A percentile compares a stretch with the other conserved stretches of the same genome.
Evolutionary conservation across 805 yeast species (phyloP).

Genomic region (Starmerella khaoyaiensis): DNA sequence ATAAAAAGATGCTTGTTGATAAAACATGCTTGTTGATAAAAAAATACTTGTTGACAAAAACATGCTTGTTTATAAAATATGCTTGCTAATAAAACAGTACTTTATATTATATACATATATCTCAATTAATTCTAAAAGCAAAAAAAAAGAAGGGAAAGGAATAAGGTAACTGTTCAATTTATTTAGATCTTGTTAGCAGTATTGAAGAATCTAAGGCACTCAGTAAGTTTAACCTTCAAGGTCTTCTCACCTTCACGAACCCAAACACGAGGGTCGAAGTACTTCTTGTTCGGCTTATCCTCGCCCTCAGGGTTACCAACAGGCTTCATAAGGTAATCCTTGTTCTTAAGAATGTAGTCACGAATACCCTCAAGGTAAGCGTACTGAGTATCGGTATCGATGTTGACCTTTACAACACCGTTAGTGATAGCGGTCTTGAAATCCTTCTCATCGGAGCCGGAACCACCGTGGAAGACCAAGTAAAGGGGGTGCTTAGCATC

Average conservation of each 20-base stretch:
- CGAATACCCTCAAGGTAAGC: conserved; percentile 96
- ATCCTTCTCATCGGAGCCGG: conserved; percentile 89
- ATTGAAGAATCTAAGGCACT: conserved; percentile 75
- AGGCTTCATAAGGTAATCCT: conserved; percentile 77
- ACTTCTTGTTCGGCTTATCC: conserved; percentile 99
- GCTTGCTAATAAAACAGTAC: no score
- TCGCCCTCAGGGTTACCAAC: conserved; percentile 99
- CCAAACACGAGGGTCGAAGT: conserved; percentile 99
- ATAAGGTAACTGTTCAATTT: neutral
- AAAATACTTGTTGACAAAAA: no score
- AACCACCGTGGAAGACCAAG: conserved; percentile 99
- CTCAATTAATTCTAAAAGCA: no score
- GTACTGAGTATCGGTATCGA: conserved; percentile 98
- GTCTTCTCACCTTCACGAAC: conserved; percentile 99
- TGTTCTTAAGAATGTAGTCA: conserved; percentile 89
- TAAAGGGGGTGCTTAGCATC: conserved; percentile 61
- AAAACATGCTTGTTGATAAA: neutral
- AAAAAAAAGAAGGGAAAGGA: no score
- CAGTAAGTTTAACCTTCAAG: conserved; percentile 73
- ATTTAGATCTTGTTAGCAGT: conserved; percentile 23
- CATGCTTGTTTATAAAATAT: no score
- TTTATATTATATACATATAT: neutral
- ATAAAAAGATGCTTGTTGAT: no score
- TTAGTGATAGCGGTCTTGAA: conserved; percentile 77
- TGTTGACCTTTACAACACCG: conserved; percentile 98